These are phyloP conservation scores for Suillus hirtellus DNA, from an alignment of 768 basidiomycete genomes.

Conservation along the genomic window DNA sequence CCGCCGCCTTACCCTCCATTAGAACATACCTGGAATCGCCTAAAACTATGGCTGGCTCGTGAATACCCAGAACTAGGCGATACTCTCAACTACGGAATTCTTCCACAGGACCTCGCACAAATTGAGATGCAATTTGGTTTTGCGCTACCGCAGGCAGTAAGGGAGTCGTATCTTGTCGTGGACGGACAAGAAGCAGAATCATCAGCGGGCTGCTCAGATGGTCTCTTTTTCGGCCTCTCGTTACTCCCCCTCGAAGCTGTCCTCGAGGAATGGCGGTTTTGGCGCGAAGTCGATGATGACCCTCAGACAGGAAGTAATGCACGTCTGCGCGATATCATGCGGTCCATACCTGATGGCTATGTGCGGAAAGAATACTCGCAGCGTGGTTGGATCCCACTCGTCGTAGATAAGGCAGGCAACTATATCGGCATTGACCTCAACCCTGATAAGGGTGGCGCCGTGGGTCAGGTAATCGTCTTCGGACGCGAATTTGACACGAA, in stretches of 20 bases:
- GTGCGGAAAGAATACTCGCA: constrained; percentile 88
- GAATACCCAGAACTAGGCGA: constrained; percentile 95
- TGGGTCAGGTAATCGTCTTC: constrained; percentile 96
- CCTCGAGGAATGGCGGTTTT: constrained; percentile 93
- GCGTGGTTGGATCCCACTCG: constrained; percentile 94
- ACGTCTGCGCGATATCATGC: constrained; percentile 73
- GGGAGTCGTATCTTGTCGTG: constrained; percentile 84
- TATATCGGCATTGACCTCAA: constrained; percentile 96
- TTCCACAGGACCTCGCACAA: constrained; percentile 74
- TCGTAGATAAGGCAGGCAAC: constrained; percentile 92
- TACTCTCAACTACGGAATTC: constrained; percentile 90
- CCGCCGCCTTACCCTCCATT: constrained; percentile 69
- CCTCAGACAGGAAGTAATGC: constrained; percentile 81
- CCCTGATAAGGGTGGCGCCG: constrained; percentile 71
- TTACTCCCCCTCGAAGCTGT: constrained; percentile 91
- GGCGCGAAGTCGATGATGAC: constrained; percentile 92
- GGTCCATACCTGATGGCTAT: constrained; percentile 87
- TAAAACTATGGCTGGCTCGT: constrained; percentile 76
- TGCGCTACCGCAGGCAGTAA: constrained; percentile 79
- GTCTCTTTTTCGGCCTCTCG: constrained; percentile 95
- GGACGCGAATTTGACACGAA: constrained; percentile 99
- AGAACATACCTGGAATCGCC: constrained; percentile 79
- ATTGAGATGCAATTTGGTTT: constrained; percentile 87
- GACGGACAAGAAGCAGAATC: constrained; percentile 96
- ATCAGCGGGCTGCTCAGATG: constrained; percentile 82